phyloP scores from a whole-genome alignment of 1,284 basidiomycete genomes.

The Neolentinus lepideus region DNA sequence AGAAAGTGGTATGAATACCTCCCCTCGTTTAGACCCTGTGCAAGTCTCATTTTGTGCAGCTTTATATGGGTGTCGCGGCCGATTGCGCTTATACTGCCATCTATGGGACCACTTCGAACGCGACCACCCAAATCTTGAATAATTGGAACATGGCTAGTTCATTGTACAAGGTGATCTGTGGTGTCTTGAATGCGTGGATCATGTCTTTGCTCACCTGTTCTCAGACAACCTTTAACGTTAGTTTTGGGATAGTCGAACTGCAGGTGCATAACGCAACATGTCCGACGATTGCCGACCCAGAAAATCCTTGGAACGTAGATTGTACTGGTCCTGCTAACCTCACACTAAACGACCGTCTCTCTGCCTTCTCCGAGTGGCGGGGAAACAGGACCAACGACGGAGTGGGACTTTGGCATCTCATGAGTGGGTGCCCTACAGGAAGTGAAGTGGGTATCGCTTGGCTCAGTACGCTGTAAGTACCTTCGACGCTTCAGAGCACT shows the following conservation, averaged over 20 bases:
- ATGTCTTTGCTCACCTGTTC: not conserved
- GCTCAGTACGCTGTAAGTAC: conserved; percentile 64
- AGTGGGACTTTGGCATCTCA: conserved; percentile 84
- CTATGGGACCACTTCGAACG: conserved; percentile 57
- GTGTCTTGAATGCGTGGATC: not conserved
- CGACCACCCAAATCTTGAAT: conserved; percentile 69
- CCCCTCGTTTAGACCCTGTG: conserved; percentile 2
- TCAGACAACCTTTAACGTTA: conserved; percentile 75
- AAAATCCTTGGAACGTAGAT: conserved; percentile 52
- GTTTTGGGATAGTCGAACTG: conserved; percentile 78
- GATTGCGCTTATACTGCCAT: conserved; percentile 75
- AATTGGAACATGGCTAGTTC: conserved; percentile 76
- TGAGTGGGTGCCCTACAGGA: conserved; percentile 82
- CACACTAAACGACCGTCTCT: conserved; percentile 65
- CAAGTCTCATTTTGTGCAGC: conserved; percentile 18
- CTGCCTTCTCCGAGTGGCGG: conserved; percentile 80
- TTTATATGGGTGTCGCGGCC: conserved; percentile 83
- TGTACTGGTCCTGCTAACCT: conserved; percentile 33
- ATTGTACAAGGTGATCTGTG: conserved; percentile 57
- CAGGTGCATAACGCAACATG: conserved; percentile 60
- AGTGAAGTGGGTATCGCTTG: conserved; percentile 89
- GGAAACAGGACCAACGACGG: conserved; percentile 66
- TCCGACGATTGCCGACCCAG: conserved; percentile 38
- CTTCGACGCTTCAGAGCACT: conserved; percentile 4
- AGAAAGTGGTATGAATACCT: conserved; percentile 60